phyloP scores from a whole-genome alignment of 768 basidiomycete genomes.

The Amanita exitialis region DNA sequence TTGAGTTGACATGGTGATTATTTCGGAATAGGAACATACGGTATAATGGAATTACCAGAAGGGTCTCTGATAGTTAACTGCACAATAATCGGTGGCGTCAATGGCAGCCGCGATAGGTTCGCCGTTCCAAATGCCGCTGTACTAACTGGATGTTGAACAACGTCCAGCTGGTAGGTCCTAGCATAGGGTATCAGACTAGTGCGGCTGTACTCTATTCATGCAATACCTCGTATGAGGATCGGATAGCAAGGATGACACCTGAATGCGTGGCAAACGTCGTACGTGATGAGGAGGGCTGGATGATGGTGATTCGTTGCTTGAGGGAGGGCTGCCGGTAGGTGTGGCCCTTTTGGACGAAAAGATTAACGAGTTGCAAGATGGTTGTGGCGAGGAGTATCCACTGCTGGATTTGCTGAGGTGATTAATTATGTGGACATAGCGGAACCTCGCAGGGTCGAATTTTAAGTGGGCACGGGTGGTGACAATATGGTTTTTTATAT shows the following conservation, averaged over 20 bases:
- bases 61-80: constrained; percentile 69
- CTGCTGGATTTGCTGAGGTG: constrained; percentile 26
- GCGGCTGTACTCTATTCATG: constrained; percentile 1
- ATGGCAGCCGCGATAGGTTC: constrained; percentile 67
- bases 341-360: constrained; percentile 27
- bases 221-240: constrained; percentile 43
- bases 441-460: background rate
- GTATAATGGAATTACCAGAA: constrained; percentile 59
- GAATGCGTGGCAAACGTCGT: constrained; percentile 40
- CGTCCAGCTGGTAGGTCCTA: constrained; percentile 71
- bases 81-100: constrained; percentile 78
- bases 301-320: constrained; percentile 29
- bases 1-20: background rate
- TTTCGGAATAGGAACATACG: constrained; percentile 45
- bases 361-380: constrained; percentile 28
- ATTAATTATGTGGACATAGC: constrained; percentile 2
- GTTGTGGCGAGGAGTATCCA: constrained; percentile 40
- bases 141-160: constrained; percentile 76
- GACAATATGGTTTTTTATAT: constrained; percentile 2
- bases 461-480: background rate
- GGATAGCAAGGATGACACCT: constrained; percentile 47
- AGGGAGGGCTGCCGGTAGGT: constrained; percentile 31
- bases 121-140: constrained; percentile 76
- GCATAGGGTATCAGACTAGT: background rate
- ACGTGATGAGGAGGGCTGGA: constrained; percentile 25